phyloP scores from a whole-genome alignment of 495 filamentous ascomycete species.

The Tetracladium setigerum region DNA sequence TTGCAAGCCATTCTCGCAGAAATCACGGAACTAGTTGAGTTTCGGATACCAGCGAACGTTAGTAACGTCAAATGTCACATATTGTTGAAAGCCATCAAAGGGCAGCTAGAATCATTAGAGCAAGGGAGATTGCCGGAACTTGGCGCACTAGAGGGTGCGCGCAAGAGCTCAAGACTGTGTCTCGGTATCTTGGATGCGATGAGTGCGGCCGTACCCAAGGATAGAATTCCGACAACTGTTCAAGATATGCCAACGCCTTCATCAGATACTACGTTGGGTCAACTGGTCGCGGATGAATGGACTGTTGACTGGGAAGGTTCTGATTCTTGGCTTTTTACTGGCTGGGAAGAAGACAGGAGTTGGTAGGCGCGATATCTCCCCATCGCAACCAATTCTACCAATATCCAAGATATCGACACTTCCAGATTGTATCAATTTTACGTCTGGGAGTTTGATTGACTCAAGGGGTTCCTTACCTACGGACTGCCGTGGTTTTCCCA shows the following conservation, averaged over 20 bases:
- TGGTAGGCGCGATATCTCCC: background rate
- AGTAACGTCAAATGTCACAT: conserved; percentile 22
- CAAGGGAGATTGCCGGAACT: conserved; percentile 21
- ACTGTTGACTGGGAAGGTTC: conserved; percentile 6
- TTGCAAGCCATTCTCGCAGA: conserved; percentile 13
- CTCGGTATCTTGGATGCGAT: conserved; percentile 3
- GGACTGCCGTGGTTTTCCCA: too few relatives aligned
- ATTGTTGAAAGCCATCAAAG: conserved; percentile 19
- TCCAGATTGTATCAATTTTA: too few relatives aligned
- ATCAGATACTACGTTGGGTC: background rate
- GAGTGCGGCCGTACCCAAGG: background rate
- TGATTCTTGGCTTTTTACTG: conserved; percentile 10
- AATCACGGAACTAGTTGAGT: conserved; percentile 22
- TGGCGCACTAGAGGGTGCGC: conserved; percentile 19
- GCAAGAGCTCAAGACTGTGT: conserved; percentile 16
- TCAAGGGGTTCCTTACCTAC: too few relatives aligned
- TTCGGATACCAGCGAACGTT: conserved; percentile 13
- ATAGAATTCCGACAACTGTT: too few relatives aligned
- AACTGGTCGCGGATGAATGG: conserved; percentile 9
- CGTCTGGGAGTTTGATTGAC: too few relatives aligned
- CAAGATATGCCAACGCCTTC: background rate
- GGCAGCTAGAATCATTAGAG: conserved; percentile 27
- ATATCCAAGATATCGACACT: too few relatives aligned
- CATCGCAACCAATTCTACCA: too few relatives aligned
- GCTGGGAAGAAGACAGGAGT: conserved; percentile 7